phyloP scores from a whole-genome alignment of 805 yeast genomes.

The Candida coquimbonensis region DNA sequence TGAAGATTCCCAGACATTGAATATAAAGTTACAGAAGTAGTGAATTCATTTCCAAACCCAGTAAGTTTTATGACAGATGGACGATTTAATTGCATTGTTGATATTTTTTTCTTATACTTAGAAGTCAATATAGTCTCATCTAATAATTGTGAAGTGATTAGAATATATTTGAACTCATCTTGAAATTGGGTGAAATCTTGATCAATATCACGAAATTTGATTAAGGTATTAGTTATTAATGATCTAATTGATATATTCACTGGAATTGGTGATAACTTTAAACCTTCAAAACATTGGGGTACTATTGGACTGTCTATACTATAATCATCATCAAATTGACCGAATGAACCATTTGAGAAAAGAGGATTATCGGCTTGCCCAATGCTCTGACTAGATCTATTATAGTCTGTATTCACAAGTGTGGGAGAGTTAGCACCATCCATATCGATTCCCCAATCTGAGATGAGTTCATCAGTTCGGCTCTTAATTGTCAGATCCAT shows the following conservation, averaged over 20 bases:
- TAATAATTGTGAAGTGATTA: conserved; percentile 42
- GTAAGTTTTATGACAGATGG: neutral
- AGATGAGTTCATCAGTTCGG: conserved; percentile 13
- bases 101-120: conserved; percentile 15
- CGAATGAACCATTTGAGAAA: neutral
- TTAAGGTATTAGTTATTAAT: neutral
- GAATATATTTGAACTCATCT: conserved; percentile 45
- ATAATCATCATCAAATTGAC: conserved; percentile 5
- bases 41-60: conserved; percentile 3
- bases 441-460: conserved; percentile 23
- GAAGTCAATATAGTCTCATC: conserved; percentile 30
- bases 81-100: conserved; percentile 4
- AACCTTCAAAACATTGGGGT: neutral
- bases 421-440: conserved; percentile 21
- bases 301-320: conserved; percentile 2
- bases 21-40: neutral
- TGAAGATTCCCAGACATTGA: neutral
- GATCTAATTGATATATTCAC: neutral
- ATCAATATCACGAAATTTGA: conserved; percentile 9
- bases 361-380: neutral
- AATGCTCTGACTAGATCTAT: neutral
- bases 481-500: conserved; percentile 1
- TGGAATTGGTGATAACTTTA: neutral
- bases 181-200: conserved; percentile 24
- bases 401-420: conserved; percentile 13